Base-by-base conservation (phyloP, 2,329 filamentous ascomycete genomes). In the Ophiostoma pallidulum region DNA sequence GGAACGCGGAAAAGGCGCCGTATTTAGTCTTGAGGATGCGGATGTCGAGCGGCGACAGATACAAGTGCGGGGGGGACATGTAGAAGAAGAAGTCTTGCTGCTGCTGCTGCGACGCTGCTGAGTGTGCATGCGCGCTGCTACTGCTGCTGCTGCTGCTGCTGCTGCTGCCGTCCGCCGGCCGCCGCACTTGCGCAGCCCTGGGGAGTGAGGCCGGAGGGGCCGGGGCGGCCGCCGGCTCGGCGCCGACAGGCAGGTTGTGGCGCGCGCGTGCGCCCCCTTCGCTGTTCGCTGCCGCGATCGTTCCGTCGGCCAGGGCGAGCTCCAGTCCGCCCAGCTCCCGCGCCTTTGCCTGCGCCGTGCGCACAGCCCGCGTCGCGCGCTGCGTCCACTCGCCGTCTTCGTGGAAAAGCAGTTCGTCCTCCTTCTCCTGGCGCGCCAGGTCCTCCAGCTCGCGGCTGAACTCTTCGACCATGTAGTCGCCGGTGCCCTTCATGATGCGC, bases 311-410 rank as follows among this genome's bases (percentile, higher is more conserved):
- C 24, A 59, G 46, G 19, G 58, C 54, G 14, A 56, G 47, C 32
- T 60, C 55, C 8, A 58, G 51, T 6, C 63, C 59, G 16, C 60
- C 59, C 16, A 78, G 68, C 22, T 72, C 71, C 10, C 67, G 64
- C 2, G 86, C 60, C 61, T 82, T 90, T 53, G 92, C 85, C 64
- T 87, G 94, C 0, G 84, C 78, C 16, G 86, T 78, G 5, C 73
- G 74, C 41, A 97, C 82, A 26, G 81, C 74, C 46, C 77, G 74
- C 49, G 96, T 78, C 4, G 92, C 92, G 62, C 86, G 91, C 56
- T 82, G 80, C 2, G 86, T 87, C 90, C 90, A 97, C 56, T 91
- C 87, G n/a, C 82, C 84, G 53, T 95, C 90, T 58, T 96, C 88
- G 7, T 74, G 90, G 65, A 94, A 98, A 63, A 96, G 77, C 29